A percentile compares a stretch with the other conserved stretches of the same genome.
Evolutionary conservation across 2,329 filamentous ascomycete species (phyloP).

Genomic region (Phaeosphaeria sp.): DNA sequence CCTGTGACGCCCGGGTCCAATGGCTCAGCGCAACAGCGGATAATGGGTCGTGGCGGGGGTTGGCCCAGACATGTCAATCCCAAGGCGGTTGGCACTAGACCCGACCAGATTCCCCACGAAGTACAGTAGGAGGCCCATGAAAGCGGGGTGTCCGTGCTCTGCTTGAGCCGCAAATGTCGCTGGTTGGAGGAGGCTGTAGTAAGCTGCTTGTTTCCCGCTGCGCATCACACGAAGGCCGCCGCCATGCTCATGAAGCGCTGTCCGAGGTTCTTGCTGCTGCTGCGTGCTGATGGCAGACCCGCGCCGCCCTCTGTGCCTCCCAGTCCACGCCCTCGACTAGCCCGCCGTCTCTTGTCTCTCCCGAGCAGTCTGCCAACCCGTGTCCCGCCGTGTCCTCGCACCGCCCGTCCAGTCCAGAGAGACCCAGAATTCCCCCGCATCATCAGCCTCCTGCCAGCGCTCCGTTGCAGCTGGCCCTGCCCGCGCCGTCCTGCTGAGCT

Average conservation of each 20-base stretch:
- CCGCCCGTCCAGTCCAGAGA: neutral
- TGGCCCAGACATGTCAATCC: slow-evolving; percentile 3
- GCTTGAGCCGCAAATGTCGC: slow-evolving; percentile 11
- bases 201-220: slow-evolving; percentile 14
- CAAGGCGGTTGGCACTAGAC: slow-evolving; percentile 5
- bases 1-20: slow-evolving; percentile 10
- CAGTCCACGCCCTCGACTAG: neutral
- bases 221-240: slow-evolving; percentile 8
- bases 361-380: neutral
- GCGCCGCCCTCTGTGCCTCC: neutral
- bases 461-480: slow-evolving; percentile 4
- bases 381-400: neutral
- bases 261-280: neutral
- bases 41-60: neutral
- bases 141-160: slow-evolving; percentile 3
- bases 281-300: slow-evolving; percentile 1
- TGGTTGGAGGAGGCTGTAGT: slow-evolving; percentile 16
- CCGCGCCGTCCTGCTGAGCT: slow-evolving; percentile 6
- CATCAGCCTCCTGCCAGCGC: slow-evolving; percentile 22
- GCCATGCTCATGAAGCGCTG: slow-evolving; percentile 4
- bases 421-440: slow-evolving; percentile 18
- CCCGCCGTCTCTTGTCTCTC: neutral
- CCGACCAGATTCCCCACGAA: slow-evolving; percentile 13
- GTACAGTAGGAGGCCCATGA: neutral
- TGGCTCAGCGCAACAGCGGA: slow-evolving; percentile 1